A percentile compares a stretch with the other conserved stretches of the same genome.
Conservation (phyloP, 1,284 basidiomycete genomes). For the Ganoderma multipileum region DNA sequence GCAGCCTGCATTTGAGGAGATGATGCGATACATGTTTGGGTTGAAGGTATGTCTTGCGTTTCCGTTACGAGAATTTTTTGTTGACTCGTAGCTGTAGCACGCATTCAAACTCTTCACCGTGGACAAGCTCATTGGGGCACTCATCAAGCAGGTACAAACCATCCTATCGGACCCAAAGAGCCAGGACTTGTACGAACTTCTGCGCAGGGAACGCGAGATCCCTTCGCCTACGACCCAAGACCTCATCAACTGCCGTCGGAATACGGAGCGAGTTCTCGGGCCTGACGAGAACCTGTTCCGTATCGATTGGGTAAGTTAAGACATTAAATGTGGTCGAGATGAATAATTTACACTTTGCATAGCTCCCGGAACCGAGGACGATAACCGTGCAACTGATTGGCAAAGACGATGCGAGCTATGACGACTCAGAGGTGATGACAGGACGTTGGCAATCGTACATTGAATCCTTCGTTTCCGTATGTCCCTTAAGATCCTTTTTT, state of each 20-base stretch:
- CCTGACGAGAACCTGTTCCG: constrained; percentile 93
- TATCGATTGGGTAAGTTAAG: constrained; percentile 83
- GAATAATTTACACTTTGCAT: not conserved
- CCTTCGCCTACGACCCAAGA: constrained; percentile 77
- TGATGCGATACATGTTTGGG: constrained; percentile 91
- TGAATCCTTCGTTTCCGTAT: constrained; percentile 84
- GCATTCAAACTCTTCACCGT: constrained; percentile 90
- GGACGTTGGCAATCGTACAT: constrained; percentile 92
- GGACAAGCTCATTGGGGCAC: constrained; percentile 90
- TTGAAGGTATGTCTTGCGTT: constrained; percentile 57
- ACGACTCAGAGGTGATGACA: constrained; percentile 84
- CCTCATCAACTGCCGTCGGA: constrained; percentile 84
- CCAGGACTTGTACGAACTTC: constrained; percentile 82
- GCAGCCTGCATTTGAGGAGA: constrained; percentile 88
- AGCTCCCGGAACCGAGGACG: constrained; percentile 75
- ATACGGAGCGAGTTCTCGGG: constrained; percentile 84
- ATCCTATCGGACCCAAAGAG: constrained; percentile 83
- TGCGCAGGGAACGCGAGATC: constrained; percentile 80
- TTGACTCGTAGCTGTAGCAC: constrained; percentile 47
- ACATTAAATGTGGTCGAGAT: not conserved
- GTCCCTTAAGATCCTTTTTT: constrained; percentile 33
- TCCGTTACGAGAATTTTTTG: constrained; percentile 1
- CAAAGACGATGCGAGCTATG: constrained; percentile 88
- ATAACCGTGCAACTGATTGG: constrained; percentile 89
- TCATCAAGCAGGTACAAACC: constrained; percentile 88